These are phyloP conservation scores for Eutrema heterophyllum DNA, from an alignment of 345 rosid species.

Conservation along the genomic window DNA sequence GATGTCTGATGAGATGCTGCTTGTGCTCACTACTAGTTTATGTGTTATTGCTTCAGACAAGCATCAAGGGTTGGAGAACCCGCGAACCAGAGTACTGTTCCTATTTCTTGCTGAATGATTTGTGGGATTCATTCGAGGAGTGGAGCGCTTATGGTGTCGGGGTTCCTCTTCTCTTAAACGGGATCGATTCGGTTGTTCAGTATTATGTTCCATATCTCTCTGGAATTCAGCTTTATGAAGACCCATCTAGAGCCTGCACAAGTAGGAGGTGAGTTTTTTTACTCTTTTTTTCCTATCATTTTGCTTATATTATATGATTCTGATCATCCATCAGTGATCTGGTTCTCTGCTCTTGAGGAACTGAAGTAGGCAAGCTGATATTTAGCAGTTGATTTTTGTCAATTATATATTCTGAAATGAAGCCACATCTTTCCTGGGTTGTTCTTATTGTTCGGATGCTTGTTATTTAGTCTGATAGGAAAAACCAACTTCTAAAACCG, in stretches of 20 bases:
- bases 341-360: neutral
- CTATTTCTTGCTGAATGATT: constrained; percentile 59
- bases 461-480: neutral
- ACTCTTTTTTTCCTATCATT: neutral
- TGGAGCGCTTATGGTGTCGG: constrained; percentile 92
- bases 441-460: neutral
- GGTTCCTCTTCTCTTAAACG: constrained; percentile 67
- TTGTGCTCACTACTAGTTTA: neutral
- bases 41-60: constrained; percentile 34
- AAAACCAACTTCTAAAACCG: neutral
- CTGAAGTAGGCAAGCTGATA: neutral
- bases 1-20: neutral
- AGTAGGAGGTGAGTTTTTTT: constrained; percentile 15
- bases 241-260: constrained; percentile 24
- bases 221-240: constrained; percentile 76
- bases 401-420: neutral
- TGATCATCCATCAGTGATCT: neutral
- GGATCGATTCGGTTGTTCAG: constrained; percentile 61
- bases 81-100: constrained; percentile 42
- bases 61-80: constrained; percentile 46
- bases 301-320: neutral
- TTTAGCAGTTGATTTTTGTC: neutral
- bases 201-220: constrained; percentile 87
- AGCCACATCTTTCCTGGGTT: neutral
- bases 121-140: constrained; percentile 80